These are phyloP conservation scores for Aspergillus avenaceus DNA, from an alignment of 495 filamentous ascomycete species.

Conservation along the genomic window DNA sequence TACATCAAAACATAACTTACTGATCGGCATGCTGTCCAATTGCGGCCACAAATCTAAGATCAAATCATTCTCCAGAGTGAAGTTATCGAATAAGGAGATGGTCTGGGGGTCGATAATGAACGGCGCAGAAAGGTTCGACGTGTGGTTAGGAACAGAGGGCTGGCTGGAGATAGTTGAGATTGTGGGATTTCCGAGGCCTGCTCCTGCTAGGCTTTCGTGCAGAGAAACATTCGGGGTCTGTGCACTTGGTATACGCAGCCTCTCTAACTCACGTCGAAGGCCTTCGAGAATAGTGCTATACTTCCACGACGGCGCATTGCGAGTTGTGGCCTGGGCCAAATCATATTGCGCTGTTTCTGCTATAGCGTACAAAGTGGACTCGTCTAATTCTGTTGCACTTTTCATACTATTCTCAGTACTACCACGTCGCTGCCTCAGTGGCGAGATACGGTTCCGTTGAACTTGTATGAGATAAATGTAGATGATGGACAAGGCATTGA, in stretches of 20 bases:
- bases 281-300: constrained; percentile 24
- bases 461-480: constrained; percentile 26
- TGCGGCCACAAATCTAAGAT: constrained; percentile 28
- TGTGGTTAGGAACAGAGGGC: background rate
- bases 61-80: constrained; percentile 17
- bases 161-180: background rate
- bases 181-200: background rate
- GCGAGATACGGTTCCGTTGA: constrained; percentile 15
- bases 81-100: constrained; percentile 17
- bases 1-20: constrained; percentile 4
- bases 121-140: background rate
- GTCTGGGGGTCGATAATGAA: constrained; percentile 12
- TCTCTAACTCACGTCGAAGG: constrained; percentile 17
- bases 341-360: constrained; percentile 21
- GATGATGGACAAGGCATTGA: constrained; percentile 27
- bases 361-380: constrained; percentile 13
- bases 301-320: constrained; percentile 25
- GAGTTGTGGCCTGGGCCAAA: constrained; percentile 21
- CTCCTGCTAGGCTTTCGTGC: background rate
- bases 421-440: constrained; percentile 1
- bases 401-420: background rate
- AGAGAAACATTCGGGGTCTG: background rate
- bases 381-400: constrained; percentile 1
- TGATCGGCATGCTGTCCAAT: constrained; percentile 23
- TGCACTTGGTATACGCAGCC: background rate